phyloP scores from a whole-genome alignment of 768 basidiomycete species.

The Pseudohyphozyma bogoriensis region DNA sequence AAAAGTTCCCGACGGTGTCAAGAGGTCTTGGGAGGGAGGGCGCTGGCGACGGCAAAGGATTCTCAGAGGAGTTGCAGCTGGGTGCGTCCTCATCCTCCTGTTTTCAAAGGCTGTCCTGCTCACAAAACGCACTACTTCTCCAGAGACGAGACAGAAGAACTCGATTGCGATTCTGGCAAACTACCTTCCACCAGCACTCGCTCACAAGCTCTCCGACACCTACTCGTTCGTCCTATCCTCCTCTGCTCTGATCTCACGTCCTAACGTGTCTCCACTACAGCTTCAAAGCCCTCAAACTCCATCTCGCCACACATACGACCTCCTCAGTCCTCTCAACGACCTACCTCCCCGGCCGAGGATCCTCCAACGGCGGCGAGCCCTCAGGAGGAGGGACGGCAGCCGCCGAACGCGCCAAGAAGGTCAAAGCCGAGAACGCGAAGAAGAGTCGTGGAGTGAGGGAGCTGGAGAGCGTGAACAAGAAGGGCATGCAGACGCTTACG shows the following conservation, averaged over 20 bases:
- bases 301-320: constrained; percentile 3
- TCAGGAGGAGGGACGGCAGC: background rate
- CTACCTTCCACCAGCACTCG: constrained; percentile 10
- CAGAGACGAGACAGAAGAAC: constrained; percentile 18
- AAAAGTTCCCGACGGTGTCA: constrained; percentile 3
- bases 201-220: constrained; percentile 1
- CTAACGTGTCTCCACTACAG: background rate
- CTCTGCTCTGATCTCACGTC: background rate
- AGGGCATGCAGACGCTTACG: constrained; percentile 17
- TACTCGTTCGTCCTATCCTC: constrained; percentile 6
- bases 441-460: constrained; percentile 19
- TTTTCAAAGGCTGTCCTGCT: background rate
- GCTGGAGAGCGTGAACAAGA: constrained; percentile 25
- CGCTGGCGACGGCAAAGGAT: constrained; percentile 11
- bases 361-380: background rate
- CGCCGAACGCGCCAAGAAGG: constrained; percentile 11
- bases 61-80: constrained; percentile 13
- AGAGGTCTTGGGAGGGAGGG: constrained; percentile 17
- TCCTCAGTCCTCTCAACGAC: constrained; percentile 17
- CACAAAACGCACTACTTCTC: background rate
- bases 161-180: constrained; percentile 14
- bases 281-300: constrained; percentile 7
- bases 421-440: constrained; percentile 12
- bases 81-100: background rate
- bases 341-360: constrained; percentile 22